Conservation (phyloP, 768 basidiomycete genomes). For the Amanita rubescens region DNA sequence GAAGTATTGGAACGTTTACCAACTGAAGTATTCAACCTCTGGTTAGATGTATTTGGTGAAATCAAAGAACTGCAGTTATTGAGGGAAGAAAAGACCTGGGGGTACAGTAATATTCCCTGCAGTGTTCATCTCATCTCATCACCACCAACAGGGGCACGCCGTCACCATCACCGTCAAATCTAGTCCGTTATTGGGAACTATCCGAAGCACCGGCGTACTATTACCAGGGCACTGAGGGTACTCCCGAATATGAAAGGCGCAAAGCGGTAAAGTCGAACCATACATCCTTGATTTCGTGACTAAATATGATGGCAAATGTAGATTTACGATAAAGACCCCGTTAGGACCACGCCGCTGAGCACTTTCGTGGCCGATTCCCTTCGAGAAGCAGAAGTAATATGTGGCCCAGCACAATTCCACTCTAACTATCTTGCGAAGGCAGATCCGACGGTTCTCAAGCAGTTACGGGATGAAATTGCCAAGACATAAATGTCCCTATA, state of each 20-base stretch:
- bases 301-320: slow-evolving; percentile 22
- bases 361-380: slow-evolving; percentile 50
- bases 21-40: slow-evolving; percentile 76
- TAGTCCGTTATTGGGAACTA: slow-evolving; percentile 66
- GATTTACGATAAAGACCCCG: slow-evolving; percentile 66
- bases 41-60: slow-evolving; percentile 86
- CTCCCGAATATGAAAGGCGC: slow-evolving; percentile 70
- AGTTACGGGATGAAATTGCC: slow-evolving; percentile 51
- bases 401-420: slow-evolving; percentile 55
- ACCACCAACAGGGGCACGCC: slow-evolving; percentile 11
- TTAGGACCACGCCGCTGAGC: slow-evolving; percentile 61
- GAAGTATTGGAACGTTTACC: slow-evolving; percentile 68
- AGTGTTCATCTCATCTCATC: background rate
- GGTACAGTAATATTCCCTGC: slow-evolving; percentile 20
- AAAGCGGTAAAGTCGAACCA: slow-evolving; percentile 42
- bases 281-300: slow-evolving; percentile 4
- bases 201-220: slow-evolving; percentile 49
- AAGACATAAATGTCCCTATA: slow-evolving; percentile 11
- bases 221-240: slow-evolving; percentile 60
- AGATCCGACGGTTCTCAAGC: slow-evolving; percentile 68
- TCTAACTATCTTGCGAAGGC: slow-evolving; percentile 51
- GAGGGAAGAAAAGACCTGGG: slow-evolving; percentile 15
- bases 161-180: slow-evolving; percentile 29
- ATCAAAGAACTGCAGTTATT: slow-evolving; percentile 57
- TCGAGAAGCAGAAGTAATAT: slow-evolving; percentile 53